These are phyloP conservation scores for Areca catechu DNA, from an alignment of 176 grass and related monocot genomes.

Conservation along the genomic window DNA sequence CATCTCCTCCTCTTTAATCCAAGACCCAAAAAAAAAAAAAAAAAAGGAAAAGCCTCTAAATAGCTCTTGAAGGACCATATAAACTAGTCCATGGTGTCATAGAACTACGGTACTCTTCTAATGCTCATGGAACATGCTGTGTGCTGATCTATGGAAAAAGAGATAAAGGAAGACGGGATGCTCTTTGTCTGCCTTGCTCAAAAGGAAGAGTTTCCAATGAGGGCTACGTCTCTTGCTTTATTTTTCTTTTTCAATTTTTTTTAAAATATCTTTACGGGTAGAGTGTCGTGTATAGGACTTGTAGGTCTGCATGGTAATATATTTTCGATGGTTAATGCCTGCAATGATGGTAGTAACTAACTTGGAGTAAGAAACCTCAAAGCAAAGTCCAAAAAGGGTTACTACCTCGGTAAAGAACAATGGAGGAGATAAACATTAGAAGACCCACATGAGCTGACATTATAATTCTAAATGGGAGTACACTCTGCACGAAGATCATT, in stretches of 20 bases:
- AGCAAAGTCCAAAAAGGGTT: slow-evolving; percentile 5
- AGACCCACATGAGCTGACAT: too few relatives aligned
- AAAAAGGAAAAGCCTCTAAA: too few relatives aligned
- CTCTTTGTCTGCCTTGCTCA: slow-evolving; percentile 9
- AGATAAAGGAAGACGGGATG: not conserved
- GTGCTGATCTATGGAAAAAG: not conserved
- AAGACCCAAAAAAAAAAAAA: too few relatives aligned
- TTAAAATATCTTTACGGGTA: not conserved
- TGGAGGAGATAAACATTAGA: too few relatives aligned
- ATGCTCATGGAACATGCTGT: too few relatives aligned
- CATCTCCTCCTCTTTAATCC: too few relatives aligned
- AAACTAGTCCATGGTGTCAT: too few relatives aligned
- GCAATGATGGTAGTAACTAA: slow-evolving; percentile 4
- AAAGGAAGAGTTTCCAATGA: slow-evolving; percentile 7
- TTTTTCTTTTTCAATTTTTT: not conserved
- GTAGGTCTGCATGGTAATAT: not conserved
- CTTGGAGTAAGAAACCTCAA: not conserved
- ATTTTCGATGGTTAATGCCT: not conserved
- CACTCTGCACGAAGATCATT: too few relatives aligned
- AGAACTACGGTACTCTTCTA: too few relatives aligned
- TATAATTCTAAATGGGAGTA: too few relatives aligned
- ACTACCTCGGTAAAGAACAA: too few relatives aligned
- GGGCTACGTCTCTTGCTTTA: slow-evolving; percentile 4
- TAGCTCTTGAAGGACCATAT: too few relatives aligned
- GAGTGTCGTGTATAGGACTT: not conserved